Conservation (phyloP, 1,284 basidiomycete species). For the Coriolopsis trogii region DNA sequence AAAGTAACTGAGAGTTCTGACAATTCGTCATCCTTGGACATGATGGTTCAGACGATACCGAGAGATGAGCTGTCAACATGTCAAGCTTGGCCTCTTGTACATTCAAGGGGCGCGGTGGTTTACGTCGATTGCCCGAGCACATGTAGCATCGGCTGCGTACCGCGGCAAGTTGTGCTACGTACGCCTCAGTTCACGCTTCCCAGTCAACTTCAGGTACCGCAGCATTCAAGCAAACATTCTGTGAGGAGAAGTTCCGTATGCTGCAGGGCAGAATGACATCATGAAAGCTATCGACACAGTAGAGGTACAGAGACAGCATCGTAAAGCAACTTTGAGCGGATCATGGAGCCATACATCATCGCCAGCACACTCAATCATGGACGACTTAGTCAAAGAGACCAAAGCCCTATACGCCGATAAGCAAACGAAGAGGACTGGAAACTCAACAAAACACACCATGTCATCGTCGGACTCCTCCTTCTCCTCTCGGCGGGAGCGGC, state of each 20-base stretch:
- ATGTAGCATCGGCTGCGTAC: too few species aligned
- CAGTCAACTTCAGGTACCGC: not conserved
- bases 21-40: conserved; percentile 6
- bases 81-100: not conserved
- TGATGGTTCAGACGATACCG: conserved; percentile 1
- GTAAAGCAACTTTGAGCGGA: conserved; percentile 19
- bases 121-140: too few species aligned
- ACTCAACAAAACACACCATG: conserved; percentile 52
- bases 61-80: not conserved
- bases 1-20: conserved; percentile 64
- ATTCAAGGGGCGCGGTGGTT: not conserved
- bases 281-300: conserved; percentile 25
- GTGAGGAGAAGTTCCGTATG: too few species aligned
- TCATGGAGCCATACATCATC: conserved; percentile 28
- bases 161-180: too few species aligned
- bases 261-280: conserved; percentile 12
- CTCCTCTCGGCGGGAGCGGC: conserved; percentile 64
- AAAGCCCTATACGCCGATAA: conserved; percentile 55
- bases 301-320: conserved; percentile 24
- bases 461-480: conserved; percentile 82
- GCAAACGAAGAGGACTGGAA: not conserved
- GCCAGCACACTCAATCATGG: conserved; percentile 9
- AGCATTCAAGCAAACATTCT: too few species aligned
- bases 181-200: too few species aligned
- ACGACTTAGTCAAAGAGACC: conserved; percentile 84